Conservation (phyloP, 1,284 basidiomycete species). For the Gymnopus androsaceus region DNA sequence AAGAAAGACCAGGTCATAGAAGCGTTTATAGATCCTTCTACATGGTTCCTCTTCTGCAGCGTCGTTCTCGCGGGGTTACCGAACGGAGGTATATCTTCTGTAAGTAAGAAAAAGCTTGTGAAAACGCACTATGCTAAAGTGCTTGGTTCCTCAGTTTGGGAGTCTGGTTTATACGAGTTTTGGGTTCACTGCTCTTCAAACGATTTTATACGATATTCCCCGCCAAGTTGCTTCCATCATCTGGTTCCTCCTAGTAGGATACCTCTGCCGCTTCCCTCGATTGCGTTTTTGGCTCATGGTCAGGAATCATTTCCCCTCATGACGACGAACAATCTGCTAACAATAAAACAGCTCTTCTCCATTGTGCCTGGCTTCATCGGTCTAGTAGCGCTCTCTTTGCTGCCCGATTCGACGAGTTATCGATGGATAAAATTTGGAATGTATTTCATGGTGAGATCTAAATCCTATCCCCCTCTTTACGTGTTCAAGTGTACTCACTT, state of each 20-base stretch:
- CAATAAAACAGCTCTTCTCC: slow-evolving; percentile 8
- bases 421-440: slow-evolving; percentile 21
- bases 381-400: slow-evolving; percentile 17
- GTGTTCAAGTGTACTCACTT: background rate
- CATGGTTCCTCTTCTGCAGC: slow-evolving; percentile 19
- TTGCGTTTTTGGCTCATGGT: slow-evolving; percentile 17
- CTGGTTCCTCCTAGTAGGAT: slow-evolving; percentile 20
- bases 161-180: slow-evolving; percentile 19
- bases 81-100: slow-evolving; percentile 19
- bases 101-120: background rate
- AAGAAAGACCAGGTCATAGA: slow-evolving; percentile 21
- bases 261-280: slow-evolving; percentile 9
- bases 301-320: background rate
- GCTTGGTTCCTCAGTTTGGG: slow-evolving; percentile 14
- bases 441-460: slow-evolving; percentile 17
- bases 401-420: slow-evolving; percentile 8
- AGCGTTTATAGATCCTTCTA: slow-evolving; percentile 20
- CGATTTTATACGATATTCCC: slow-evolving; percentile 17
- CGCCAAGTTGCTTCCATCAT: slow-evolving; percentile 15
- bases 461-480: background rate
- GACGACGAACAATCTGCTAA: background rate
- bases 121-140: background rate
- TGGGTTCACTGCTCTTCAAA: slow-evolving; percentile 19
- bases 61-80: slow-evolving; percentile 14
- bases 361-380: slow-evolving; percentile 18